Percentiles rank a stretch among this genome's conserved stretches.
phyloP scores from a whole-genome alignment of 2,329 filamentous ascomycete genomes.

The Alternaria ethzedia region DNA sequence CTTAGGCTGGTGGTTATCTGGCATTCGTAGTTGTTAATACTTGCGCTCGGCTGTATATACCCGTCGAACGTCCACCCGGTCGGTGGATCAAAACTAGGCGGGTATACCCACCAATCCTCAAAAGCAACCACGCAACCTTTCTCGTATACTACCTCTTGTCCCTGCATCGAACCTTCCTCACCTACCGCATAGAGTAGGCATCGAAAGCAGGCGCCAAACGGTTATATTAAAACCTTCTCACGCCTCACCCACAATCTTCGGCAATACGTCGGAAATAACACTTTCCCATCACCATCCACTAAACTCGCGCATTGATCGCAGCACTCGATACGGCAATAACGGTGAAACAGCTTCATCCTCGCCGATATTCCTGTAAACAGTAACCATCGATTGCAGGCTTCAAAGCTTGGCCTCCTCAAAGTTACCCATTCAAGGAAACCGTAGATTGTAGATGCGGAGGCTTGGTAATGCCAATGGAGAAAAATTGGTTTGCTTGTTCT shows the following conservation, averaged over 20 bases:
- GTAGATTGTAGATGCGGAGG: conserved; percentile 6
- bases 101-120: conserved; percentile 10
- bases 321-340: background rate
- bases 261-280: conserved; percentile 7
- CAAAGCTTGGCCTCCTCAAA: conserved; percentile 7
- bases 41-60: background rate
- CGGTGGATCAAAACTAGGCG: background rate
- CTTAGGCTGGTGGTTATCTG: background rate
- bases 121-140: conserved; percentile 26
- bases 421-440: conserved; percentile 1
- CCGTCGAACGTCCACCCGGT: background rate
- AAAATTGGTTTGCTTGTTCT: background rate
- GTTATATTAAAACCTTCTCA: conserved; percentile 13
- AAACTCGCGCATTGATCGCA: background rate
- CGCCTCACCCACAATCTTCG: background rate
- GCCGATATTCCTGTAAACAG: conserved; percentile 2
- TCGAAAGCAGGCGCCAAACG: conserved; percentile 16
- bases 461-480: conserved; percentile 8
- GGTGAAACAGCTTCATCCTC: background rate
- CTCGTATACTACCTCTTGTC: background rate
- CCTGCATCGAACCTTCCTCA: background rate
- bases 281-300: background rate
- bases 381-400: conserved; percentile 11
- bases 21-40: background rate
- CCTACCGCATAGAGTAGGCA: conserved; percentile 13